Percentiles rank a stretch among this genome's conserved stretches.
Conservation (phyloP, 2,329 filamentous ascomycete species). For the Verticillium nonalfalfae region DNA sequence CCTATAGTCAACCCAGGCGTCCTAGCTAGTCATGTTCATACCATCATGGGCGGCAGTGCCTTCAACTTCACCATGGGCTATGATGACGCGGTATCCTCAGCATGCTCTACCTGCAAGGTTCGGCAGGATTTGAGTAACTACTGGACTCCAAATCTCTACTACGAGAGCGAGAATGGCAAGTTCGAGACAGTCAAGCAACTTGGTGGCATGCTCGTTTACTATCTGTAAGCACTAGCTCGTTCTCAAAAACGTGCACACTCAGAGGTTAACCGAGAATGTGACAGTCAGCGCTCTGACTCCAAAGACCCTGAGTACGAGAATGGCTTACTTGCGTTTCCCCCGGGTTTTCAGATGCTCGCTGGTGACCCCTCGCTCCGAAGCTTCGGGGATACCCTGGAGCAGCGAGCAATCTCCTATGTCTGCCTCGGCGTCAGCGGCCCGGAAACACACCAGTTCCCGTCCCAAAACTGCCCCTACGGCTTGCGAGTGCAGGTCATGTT, state of each 20-base stretch:
- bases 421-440: slow-evolving; percentile 41
- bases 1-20: slow-evolving; percentile 51
- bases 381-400: slow-evolving; percentile 34
- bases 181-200: slow-evolving; percentile 36
- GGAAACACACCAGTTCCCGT: slow-evolving; percentile 47
- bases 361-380: slow-evolving; percentile 42
- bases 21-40: slow-evolving; percentile 52
- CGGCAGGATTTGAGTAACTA: slow-evolving; percentile 59
- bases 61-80: slow-evolving; percentile 51
- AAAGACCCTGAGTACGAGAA: slow-evolving; percentile 30
- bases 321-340: slow-evolving; percentile 52
- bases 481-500: slow-evolving; percentile 50
- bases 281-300: slow-evolving; percentile 31
- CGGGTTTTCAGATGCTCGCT: slow-evolving; percentile 59
- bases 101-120: slow-evolving; percentile 60
- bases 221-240: slow-evolving; percentile 32
- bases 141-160: slow-evolving; percentile 56
- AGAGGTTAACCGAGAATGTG: neutral
- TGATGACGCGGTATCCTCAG: slow-evolving; percentile 41
- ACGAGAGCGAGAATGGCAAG: slow-evolving; percentile 46
- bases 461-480: slow-evolving; percentile 44
- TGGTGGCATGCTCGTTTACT: slow-evolving; percentile 43
- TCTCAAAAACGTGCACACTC: neutral
- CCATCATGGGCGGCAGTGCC: slow-evolving; percentile 55
- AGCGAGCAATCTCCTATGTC: slow-evolving; percentile 46